Conservation (phyloP, 345 rosid genomes). For the Sisymbrium altissimum region DNA sequence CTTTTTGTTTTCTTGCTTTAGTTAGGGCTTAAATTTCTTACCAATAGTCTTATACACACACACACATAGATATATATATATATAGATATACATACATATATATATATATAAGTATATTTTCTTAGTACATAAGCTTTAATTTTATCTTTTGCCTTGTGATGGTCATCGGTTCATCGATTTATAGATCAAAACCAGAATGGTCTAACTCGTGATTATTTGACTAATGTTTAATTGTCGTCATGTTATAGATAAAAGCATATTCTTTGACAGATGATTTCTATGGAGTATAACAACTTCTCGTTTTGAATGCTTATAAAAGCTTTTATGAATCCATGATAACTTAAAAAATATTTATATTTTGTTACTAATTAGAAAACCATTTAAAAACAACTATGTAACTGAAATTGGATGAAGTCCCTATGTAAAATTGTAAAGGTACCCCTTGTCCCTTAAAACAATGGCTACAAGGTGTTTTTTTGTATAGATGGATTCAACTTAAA, state of each 20-base stretch:
- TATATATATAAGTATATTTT: neutral
- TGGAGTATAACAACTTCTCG: neutral
- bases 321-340: neutral
- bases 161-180: neutral
- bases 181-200: neutral
- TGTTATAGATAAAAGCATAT: neutral
- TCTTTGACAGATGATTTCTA: neutral
- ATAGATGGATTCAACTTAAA: neutral
- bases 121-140: slow-evolving; percentile 11
- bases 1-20: slow-evolving; percentile 64
- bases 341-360: neutral
- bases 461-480: neutral
- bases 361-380: neutral
- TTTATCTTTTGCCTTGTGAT: slow-evolving; percentile 2
- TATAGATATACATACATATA: too few species aligned
- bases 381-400: neutral
- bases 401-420: neutral
- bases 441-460: slow-evolving; percentile 9
- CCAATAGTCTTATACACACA: slow-evolving; percentile 1
- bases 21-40: slow-evolving; percentile 25
- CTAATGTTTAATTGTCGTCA: neutral
- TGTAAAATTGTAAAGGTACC: neutral
- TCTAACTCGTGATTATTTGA: neutral
- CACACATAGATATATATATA: neutral
- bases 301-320: slow-evolving; percentile 4